A percentile compares a stretch with the other conserved stretches of the same genome.
phyloP scores from a whole-genome alignment of 2,329 filamentous ascomycete species.

The Nannizzia gypsea region DNA sequence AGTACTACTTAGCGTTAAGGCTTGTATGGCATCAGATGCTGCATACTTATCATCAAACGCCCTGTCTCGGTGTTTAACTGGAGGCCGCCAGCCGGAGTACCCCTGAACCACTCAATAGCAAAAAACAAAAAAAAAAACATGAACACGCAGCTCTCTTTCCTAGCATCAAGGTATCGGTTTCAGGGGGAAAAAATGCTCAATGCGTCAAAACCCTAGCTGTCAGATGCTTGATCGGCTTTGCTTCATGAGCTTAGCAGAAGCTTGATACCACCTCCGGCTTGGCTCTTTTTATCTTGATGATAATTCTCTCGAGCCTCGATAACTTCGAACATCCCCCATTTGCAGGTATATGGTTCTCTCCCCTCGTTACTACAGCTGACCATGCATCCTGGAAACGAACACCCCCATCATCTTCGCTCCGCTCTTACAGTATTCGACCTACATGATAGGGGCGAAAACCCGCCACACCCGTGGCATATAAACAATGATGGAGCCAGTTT shows the following conservation, averaged over 20 bases:
- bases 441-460: background rate
- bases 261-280: background rate
- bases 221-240: background rate
- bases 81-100: too few species aligned
- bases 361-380: too few species aligned
- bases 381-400: too few species aligned
- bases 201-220: background rate
- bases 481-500: background rate
- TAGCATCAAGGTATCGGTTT: background rate
- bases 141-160: too few species aligned
- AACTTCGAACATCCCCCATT: too few species aligned
- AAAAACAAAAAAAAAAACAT: too few species aligned
- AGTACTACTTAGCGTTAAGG: background rate
- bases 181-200: background rate
- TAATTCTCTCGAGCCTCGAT: background rate
- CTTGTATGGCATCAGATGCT: background rate
- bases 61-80: too few species aligned
- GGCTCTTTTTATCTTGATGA: background rate
- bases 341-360: too few species aligned
- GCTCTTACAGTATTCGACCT: background rate
- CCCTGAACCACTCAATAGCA: too few species aligned
- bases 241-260: background rate
- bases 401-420: background rate
- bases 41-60: background rate
- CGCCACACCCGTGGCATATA: background rate